Evolutionary conservation across 2,329 filamentous ascomycete species (phyloP), one percentile per base, ranked within the genome.

Genomic region (Harringtonia lauricola): DNA sequence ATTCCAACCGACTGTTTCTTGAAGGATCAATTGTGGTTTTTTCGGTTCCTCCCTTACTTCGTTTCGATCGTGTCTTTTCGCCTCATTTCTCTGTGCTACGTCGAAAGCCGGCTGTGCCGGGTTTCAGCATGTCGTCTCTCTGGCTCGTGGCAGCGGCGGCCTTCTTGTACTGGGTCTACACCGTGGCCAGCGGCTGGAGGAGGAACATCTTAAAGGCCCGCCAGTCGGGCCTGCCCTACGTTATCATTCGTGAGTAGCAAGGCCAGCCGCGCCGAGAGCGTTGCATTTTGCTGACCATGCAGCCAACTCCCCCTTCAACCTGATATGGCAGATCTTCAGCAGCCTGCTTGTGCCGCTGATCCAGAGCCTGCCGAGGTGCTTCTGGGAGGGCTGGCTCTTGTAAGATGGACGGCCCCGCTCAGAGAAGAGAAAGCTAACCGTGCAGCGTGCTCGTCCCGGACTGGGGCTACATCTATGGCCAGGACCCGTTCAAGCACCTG

Each of bases 321-420:
- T 66, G 15, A 53, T 67, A 19, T 83, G 78, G 73, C 65, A 80
- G 44, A 53, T 79, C 22, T 72, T 72, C 2, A 64, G 69, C 51
- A 58, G 58, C 41, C 47, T 79, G 34, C 79, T 69, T 70, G 54
- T 76, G 12, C 72, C 73, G 3, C 45, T 82, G 14, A 65, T 83
- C 50, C 67, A 66, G 45, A 54, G 59, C 14, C 61, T 83, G 0
- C 81, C 81, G 1, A 61, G 61, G 36, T 62, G 66, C 15, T 72
- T 66, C 59, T 79, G 72, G 62, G 65, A 76, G 43, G 53, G 65
- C 41, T 79, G 79, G 72, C 57, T 82, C 36, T 67, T 72, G 79
- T 83, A 66, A 7, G 24, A n/a, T n/a, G n/a, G n/a, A n/a, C n/a
- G n/a, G n/a, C n/a, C n/a, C n/a, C n/a, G n/a, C n/a, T n/a, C n/a